These are phyloP conservation scores for Fusarium cicatricum DNA, from an alignment of 2,329 filamentous ascomycete species.

Conservation along the genomic window DNA sequence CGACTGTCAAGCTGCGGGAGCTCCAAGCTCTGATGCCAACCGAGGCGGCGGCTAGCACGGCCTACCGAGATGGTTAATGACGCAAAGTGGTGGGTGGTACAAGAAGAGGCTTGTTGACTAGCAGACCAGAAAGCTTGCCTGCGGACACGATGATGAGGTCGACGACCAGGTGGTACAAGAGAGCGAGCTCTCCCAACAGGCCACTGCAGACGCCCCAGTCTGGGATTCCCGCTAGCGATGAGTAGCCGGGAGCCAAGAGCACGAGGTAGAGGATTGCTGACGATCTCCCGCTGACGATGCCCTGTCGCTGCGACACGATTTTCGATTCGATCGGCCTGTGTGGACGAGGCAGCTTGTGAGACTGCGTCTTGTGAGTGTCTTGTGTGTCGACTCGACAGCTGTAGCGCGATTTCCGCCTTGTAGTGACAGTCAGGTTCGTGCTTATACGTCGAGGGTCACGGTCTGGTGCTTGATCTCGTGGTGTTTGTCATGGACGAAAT, in stretches of 20 bases:
- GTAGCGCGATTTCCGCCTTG: not conserved
- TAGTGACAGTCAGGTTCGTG: too few relatives aligned
- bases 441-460: too few relatives aligned
- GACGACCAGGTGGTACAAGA: slow-evolving; percentile 17
- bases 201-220: not conserved
- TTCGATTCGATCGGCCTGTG: slow-evolving; percentile 29
- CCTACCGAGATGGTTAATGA: slow-evolving; percentile 27
- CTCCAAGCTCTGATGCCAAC: slow-evolving; percentile 2
- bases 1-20: slow-evolving; percentile 15
- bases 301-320: slow-evolving; percentile 25
- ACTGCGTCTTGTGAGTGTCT: slow-evolving; percentile 3
- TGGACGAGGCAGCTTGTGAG: slow-evolving; percentile 10
- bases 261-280: slow-evolving; percentile 9
- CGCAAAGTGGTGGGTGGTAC: slow-evolving; percentile 31
- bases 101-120: slow-evolving; percentile 14
- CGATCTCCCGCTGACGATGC: slow-evolving; percentile 40
- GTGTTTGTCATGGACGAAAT: too few relatives aligned
- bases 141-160: slow-evolving; percentile 15
- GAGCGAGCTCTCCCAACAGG: not conserved
- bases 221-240: slow-evolving; percentile 13
- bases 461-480: too few relatives aligned
- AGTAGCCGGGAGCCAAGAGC: slow-evolving; percentile 1
- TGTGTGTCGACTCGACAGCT: not conserved
- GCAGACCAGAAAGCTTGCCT: not conserved
- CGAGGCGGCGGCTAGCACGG: slow-evolving; percentile 28